Base-by-base conservation (phyloP, 2,329 filamentous ascomycete species). In the Cryphonectria parasitica region DNA sequence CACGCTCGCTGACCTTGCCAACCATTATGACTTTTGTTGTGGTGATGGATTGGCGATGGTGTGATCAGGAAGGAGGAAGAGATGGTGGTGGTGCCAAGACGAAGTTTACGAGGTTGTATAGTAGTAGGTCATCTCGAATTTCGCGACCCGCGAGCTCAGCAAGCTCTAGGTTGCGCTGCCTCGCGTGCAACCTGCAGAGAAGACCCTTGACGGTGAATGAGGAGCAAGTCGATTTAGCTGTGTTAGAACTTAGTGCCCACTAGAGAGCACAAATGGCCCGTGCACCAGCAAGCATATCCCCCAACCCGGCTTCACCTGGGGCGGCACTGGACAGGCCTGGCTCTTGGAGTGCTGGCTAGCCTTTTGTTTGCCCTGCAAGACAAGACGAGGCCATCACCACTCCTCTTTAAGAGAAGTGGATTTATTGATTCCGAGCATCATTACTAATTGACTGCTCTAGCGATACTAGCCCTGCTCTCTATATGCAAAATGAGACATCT, bases 1-100 rank as follows among this genome's bases (percentile, higher is more conserved):
- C 87, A 80, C 87, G 86, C 81, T 90, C 88, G 80, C 87, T 89
- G 74, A 90, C 88, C 83, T 90, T 90, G 72, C 88, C 88, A 71
- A 90, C 88, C 88, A 90, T 90, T 69, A 71, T 78, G 71, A 69
- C 61, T 58, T 52, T 52, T 49, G 62, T 63, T 64, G 64, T 66
- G 65, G 19, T 67, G 52, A 58, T 31, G n/a, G 71, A 41, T 58
- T 82, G 74, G 69, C 31, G 67, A 66, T 68, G 56, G 19, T 49
- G 45, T 49, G 54, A 66, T 39, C 58, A 43, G 36, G 56, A 63
- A 49, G 63, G 68, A 61, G 22, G 60, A 65, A 65, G 54, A 65
- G 66, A 58, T 39, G 43, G 13, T 17, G 39, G 11, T 69, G 66
- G 36, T 41, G 60, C 61, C 39, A 60, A 56, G 52, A 64, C 19